Base-by-base conservation (phyloP, 2,329 filamentous ascomycete species). In the Boeremia lycopersici region DNA sequence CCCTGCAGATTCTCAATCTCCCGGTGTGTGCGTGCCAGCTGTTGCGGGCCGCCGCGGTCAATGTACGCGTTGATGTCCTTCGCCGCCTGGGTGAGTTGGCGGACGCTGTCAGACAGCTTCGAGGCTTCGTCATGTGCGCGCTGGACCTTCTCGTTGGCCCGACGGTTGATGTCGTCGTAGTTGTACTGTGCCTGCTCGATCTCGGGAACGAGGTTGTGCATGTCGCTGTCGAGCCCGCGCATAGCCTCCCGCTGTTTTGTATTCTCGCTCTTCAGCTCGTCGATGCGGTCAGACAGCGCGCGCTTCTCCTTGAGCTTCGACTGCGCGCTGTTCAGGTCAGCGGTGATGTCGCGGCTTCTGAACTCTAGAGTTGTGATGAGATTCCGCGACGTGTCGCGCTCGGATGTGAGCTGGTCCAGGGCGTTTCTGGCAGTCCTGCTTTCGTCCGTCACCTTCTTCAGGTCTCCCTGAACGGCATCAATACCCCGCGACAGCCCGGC, bases 271-370 rank as follows among this genome's bases (percentile, higher is more conserved):
- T 87, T 91, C 62, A 90, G 83, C 51, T 89, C 84, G 56, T 91
- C 86, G 29, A 98, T 86, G 59, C 92, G 89, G 35, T 79, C 78
- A 57, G 86, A 80, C 19, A 96, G 79, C 38, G 84, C 83, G 34
- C 84, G 82, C 78, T 93, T 96, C 75, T 90, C 91, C 71, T 96
- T 91, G 25, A 98, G 80, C 65, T 93, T 87, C 54, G 89, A 87
- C 42, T 84, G 82, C 1, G 89, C 86, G 47, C 84, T 84, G 63
- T 83, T 87, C 46, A 97, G 81, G 61, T 89, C 89, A 69, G 88
- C 89, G 56, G 83, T 85, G 35, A 90, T 78, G 73, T 96, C 89
- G 66, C 89, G 88, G 55, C 87, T 82, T 68, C 95, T 87, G 4
- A 95, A 81, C 74, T 97, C 91, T 25, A 96, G 79, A 13, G 81